Conservation (phyloP, 2,329 filamentous ascomycete genomes). For the Fusarium sp. region DNA sequence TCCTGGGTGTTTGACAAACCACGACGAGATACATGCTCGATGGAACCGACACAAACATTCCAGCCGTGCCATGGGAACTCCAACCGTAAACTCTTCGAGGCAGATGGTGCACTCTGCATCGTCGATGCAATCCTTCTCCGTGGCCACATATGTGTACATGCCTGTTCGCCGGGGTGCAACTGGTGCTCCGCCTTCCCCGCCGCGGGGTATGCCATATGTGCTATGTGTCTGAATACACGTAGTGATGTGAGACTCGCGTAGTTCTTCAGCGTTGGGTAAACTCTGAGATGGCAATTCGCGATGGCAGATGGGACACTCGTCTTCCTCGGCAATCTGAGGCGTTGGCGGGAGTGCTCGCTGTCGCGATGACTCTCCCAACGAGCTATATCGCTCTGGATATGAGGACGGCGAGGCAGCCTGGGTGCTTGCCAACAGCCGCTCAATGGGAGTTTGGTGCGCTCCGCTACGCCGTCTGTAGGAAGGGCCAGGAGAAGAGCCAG, state of each 20-base stretch:
- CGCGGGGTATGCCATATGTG: conserved; percentile 59
- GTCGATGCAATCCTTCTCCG: conserved; percentile 78
- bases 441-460: conserved; percentile 56
- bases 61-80: conserved; percentile 74
- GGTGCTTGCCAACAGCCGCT: conserved; percentile 58
- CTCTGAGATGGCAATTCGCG: conserved; percentile 74
- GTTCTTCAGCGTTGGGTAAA: conserved; percentile 67
- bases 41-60: conserved; percentile 79
- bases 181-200: conserved; percentile 49
- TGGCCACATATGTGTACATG: conserved; percentile 75
- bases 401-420: conserved; percentile 54
- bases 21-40: conserved; percentile 71
- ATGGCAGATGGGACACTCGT: conserved; percentile 85
- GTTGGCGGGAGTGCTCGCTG: conserved; percentile 60
- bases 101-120: conserved; percentile 79
- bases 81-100: conserved; percentile 75
- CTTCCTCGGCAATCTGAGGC: conserved; percentile 76
- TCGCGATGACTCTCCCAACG: conserved; percentile 53
- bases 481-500: conserved; percentile 46
- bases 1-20: conserved; percentile 75
- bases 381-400: conserved; percentile 53
- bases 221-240: conserved; percentile 71
- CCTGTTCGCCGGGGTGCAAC: conserved; percentile 66
- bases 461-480: conserved; percentile 52
- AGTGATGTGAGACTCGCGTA: conserved; percentile 72